These are phyloP conservation scores for Fraxinus greggii DNA, from an alignment of 305 asterid genomes.

Conservation along the genomic window DNA sequence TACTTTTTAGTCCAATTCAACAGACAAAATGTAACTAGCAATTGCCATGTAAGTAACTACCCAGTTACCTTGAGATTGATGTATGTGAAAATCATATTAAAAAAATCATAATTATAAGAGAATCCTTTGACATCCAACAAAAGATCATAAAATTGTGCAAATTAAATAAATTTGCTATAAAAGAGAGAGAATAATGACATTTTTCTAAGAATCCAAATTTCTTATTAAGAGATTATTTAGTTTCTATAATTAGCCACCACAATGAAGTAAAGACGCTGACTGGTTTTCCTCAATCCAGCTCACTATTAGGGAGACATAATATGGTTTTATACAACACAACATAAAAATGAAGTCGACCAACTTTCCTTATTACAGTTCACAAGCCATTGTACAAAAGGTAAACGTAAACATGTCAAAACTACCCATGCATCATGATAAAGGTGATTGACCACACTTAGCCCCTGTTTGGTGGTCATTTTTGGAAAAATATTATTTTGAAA, in stretches of 20 bases:
- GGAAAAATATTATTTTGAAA: no score
- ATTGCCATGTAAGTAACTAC: background rate
- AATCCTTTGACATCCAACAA: background rate
- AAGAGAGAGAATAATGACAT: background rate
- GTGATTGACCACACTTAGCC: background rate
- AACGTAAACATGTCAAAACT: conserved; percentile 1
- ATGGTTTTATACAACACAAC: background rate
- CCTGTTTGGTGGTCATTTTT: background rate
- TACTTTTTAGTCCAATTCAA: background rate
- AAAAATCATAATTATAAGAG: background rate
- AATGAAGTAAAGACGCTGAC: conserved; percentile 11
- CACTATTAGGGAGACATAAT: background rate
- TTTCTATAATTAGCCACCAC: background rate
- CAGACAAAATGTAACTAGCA: background rate
- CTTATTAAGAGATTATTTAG: background rate
- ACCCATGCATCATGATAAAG: background rate
- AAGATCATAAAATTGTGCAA: background rate
- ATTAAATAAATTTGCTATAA: background rate
- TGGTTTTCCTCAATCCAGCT: background rate
- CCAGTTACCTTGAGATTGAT: background rate
- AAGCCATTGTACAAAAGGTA: background rate
- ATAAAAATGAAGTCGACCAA: background rate
- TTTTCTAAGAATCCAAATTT: background rate
- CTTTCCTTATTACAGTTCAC: background rate
- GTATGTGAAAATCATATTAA: background rate